Evolutionary conservation across 2,329 filamentous ascomycete species (phyloP), one percentile per base, ranked within the genome.

Genomic region (Aureobasidium lini): DNA sequence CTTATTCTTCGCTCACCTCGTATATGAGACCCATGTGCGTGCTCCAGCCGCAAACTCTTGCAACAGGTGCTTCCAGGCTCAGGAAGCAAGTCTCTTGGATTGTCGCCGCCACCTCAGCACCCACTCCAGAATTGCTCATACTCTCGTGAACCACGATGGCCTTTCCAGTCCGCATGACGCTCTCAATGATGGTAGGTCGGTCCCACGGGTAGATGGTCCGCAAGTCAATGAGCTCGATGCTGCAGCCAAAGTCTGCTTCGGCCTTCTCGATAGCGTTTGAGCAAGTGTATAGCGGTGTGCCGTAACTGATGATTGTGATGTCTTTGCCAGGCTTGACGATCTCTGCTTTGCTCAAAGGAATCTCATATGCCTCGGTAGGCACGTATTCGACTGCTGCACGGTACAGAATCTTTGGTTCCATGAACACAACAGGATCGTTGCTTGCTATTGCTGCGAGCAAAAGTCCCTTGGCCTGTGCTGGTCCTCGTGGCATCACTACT

Each of bases 341-440:
- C 70, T 96, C 91, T 0, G 92, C 92, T 71, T 90, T 93, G 66
- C 86, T 90, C 10, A 96, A 79, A 0, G 91, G 90, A 13, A 96
- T 80, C n/a, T 85, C 84, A 71, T 94, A 96, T 3, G 88, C 77
- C 23, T 84, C 87, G 1, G 85, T 83, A 0, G 92, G 92, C 1
- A 96, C 92, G 71, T 96, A 89, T 73, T 96, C 92, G 31, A 95
- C 89, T 0, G 92, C 89, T 0, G 92, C 91, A 18, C 92, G 86
- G 72, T 96, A 96, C 11, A 96, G 78, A 48, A 94, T 89, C 76
- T 96, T 96, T 46, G 92, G 92, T 71, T 96, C 92, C 86, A 96
- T 86, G 73, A 96, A 95, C 57, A 96, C 79, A 63, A 93, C 90
- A 0, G 92, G 92, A 71, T 96, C 92, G 62, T 90, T 89, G 67